Conservation (phyloP, 495 filamentous ascomycete genomes). For the Penicillium longicatenatum region DNA sequence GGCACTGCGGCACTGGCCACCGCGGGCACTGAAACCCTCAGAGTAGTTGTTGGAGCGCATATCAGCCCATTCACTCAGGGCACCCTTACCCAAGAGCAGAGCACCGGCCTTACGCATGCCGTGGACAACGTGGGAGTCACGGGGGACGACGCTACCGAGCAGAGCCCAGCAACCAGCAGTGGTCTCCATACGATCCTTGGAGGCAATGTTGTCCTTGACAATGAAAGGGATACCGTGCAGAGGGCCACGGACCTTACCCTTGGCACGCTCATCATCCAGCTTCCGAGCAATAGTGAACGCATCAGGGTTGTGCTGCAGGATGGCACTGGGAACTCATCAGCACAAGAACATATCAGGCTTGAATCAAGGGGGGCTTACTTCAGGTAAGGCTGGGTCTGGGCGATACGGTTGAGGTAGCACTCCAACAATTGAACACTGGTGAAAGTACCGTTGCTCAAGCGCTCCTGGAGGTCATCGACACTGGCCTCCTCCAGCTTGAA, state of each 20-base stretch:
- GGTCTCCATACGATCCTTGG: slow-evolving; percentile 69
- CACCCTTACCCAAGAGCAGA: slow-evolving; percentile 68
- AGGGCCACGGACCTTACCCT: slow-evolving; percentile 56
- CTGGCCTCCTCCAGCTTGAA: slow-evolving; percentile 65
- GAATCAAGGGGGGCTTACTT: slow-evolving; percentile 46
- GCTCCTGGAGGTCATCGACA: slow-evolving; percentile 55
- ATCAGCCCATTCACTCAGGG: slow-evolving; percentile 73
- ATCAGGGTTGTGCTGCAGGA: slow-evolving; percentile 66
- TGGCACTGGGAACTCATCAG: slow-evolving; percentile 35
- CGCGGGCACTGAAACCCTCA: slow-evolving; percentile 66
- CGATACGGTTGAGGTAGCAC: slow-evolving; percentile 56
- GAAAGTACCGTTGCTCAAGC: slow-evolving; percentile 42
- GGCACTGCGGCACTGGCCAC: slow-evolving; percentile 64
- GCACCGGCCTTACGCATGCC: slow-evolving; percentile 65
- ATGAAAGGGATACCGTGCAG: slow-evolving; percentile 75
- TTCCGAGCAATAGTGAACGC: slow-evolving; percentile 55
- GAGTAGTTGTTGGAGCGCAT: slow-evolving; percentile 72
- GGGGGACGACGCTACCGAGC: slow-evolving; percentile 63
- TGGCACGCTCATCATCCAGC: slow-evolving; percentile 59
- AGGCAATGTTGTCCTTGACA: slow-evolving; percentile 77
- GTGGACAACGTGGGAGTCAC: slow-evolving; percentile 64
- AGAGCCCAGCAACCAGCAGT: slow-evolving; percentile 62
- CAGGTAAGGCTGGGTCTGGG: slow-evolving; percentile 58
- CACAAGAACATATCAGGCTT: neutral
- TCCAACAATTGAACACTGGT: slow-evolving; percentile 50